These are phyloP conservation scores for Yueomyces sp. DNA, from an alignment of 805 yeast genomes.

Conservation along the genomic window DNA sequence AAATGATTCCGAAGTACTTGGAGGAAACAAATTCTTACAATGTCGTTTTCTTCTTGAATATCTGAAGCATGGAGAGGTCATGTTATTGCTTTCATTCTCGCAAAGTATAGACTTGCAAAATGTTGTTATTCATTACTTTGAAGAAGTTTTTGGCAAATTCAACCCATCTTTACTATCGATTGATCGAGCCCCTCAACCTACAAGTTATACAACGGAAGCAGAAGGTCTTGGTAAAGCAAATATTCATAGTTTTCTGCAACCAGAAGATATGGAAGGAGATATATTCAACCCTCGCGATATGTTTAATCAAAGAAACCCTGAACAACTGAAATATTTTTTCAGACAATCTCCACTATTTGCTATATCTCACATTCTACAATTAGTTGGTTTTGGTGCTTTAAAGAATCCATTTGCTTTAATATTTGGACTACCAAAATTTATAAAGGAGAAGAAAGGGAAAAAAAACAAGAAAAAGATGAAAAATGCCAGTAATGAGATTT, in stretches of 20 bases:
- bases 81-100: constrained; percentile 40
- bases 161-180: not conserved
- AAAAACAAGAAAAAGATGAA: constrained; percentile 34
- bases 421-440: constrained; percentile 57
- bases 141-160: constrained; percentile 36
- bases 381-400: constrained; percentile 68
- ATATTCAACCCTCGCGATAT: constrained; percentile 40
- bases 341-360: constrained; percentile 69
- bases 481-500: constrained; percentile 5
- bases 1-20: constrained; percentile 5
- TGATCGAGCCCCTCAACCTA: not conserved
- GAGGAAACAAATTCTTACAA: not conserved
- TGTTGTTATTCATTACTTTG: constrained; percentile 46
- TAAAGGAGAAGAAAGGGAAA: constrained; percentile 58
- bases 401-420: constrained; percentile 64
- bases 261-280: not conserved
- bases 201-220: not conserved
- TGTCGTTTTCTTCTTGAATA: constrained; percentile 13
- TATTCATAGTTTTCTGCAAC: not conserved
- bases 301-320: constrained; percentile 23
- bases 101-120: constrained; percentile 39
- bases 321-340: constrained; percentile 50
- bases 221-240: too few species aligned
- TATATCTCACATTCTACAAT: constrained; percentile 57
- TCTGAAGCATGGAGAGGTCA: constrained; percentile 44